Base-by-base conservation (phyloP, 495 filamentous ascomycete species). In the Daldinia loculata region DNA sequence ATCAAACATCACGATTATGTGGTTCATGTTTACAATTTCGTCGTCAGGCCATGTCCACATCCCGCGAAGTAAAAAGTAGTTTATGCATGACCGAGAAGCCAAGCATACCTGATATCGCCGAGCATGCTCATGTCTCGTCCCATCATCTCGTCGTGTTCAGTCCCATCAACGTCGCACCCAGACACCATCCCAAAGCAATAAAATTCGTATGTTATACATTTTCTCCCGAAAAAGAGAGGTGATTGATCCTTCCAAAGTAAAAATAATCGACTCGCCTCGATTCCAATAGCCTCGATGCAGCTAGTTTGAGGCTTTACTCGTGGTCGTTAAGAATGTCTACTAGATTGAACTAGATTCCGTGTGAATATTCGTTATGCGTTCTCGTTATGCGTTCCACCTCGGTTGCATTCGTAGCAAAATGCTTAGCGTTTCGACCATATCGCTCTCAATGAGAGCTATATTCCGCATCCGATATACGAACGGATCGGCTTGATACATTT, bases 151-250 rank as follows among this genome's bases (percentile, higher is more conserved):
- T 73, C 66, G 66, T 66, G 32, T 57, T 66, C 41, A 58, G 38
- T 62, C 41, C 51, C 61, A 27, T 69, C 52, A 34, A 59, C 7
- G 53, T 63, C 63, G 26, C 52, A 41, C 22, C 32, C 32, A 55
- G 34, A 61, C 60, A 57, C 57, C 61, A 27, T 73, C 61, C 39
- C 52, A 63, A 61, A 63, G 53, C 58, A 58, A 62, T 43, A 57
- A 58, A 60, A 55, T 36, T 66, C 30, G 48, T 62, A 61, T 72
- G 61, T 72, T 72, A 63, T 72, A 69, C 65, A 73, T 56, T 52
- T 67, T 56, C 64, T 65, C 64, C 38, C 12, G 41, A 67, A 59
- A 29, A 66, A 69, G 70, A 73, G 66, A 36, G 61, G 70, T 50
- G 70, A 73, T 66, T 69, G 51, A 53, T 68, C 61, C 45, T 66